These are phyloP conservation scores for Guadua angustifolia DNA, from an alignment of 176 grass and related monocot genomes.

Conservation along the genomic window DNA sequence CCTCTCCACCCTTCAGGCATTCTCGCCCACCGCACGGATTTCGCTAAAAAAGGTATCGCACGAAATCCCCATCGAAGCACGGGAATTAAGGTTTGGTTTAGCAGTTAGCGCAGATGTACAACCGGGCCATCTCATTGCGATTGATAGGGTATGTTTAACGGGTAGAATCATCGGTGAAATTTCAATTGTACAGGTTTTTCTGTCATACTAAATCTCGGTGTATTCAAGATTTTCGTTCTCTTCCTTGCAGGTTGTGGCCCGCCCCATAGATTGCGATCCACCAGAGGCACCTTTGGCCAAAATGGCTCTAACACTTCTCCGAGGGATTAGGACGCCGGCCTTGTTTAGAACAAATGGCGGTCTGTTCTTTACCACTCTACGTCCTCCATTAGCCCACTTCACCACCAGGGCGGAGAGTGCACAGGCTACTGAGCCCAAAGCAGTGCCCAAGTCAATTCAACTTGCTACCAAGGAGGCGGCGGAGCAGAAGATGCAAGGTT, in stretches of 20 bases:
- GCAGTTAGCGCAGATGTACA: too few relatives aligned
- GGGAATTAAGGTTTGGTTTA: too few relatives aligned
- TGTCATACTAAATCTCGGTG: neutral
- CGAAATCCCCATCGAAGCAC: too few relatives aligned
- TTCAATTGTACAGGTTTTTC: neutral
- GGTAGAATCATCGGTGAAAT: too few relatives aligned
- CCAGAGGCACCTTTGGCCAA: neutral
- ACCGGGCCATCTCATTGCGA: neutral
- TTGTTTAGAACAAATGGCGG: constrained; percentile 14
- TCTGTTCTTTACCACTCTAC: constrained; percentile 48
- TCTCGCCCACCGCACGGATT: too few relatives aligned
- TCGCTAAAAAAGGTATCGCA: too few relatives aligned
- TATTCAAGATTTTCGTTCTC: neutral
- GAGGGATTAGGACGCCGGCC: constrained; percentile 54
- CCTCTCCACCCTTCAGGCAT: too few relatives aligned
- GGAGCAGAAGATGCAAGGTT: constrained; percentile 66
- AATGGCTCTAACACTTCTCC: constrained; percentile 74
- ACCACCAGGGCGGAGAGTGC: constrained; percentile 40
- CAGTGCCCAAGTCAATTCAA: constrained; percentile 51
- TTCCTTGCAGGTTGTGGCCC: neutral
- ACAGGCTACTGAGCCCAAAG: constrained; percentile 46
- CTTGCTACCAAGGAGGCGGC: constrained; percentile 49
- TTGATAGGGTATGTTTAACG: neutral
- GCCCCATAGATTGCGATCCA: neutral
- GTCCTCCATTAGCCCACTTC: constrained; percentile 20